A percentile compares a stretch with the other conserved stretches of the same genome.
phyloP scores from a whole-genome alignment of 2,329 filamentous ascomycete genomes.

The Cucurbitaria berberidis region DNA sequence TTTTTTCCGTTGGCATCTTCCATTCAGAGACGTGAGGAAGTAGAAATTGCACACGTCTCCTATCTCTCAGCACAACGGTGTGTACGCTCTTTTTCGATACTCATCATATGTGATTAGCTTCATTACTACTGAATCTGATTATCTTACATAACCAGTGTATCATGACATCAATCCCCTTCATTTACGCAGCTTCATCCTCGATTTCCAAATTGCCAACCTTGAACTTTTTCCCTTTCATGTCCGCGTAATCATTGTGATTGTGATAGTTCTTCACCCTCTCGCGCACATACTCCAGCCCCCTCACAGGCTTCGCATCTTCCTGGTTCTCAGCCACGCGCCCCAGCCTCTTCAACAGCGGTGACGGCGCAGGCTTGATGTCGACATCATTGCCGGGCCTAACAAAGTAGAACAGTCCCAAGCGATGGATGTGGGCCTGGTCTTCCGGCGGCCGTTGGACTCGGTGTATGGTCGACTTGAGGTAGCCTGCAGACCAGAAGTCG shows the following conservation, averaged over 20 bases:
- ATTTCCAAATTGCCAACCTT: constrained; percentile 51
- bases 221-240: constrained; percentile 50
- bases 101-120: too few species aligned
- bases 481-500: constrained; percentile 50
- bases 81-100: too few species aligned
- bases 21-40: too few species aligned
- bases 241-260: constrained; percentile 48
- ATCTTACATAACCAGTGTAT: background rate
- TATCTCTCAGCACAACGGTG: too few species aligned
- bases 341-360: constrained; percentile 42
- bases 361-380: constrained; percentile 45
- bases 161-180: background rate
- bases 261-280: constrained; percentile 53
- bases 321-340: constrained; percentile 30
- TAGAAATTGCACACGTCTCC: too few species aligned
- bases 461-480: constrained; percentile 59
- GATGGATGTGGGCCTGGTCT: constrained; percentile 47
- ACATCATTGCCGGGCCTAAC: constrained; percentile 48
- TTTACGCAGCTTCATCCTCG: constrained; percentile 47
- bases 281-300: constrained; percentile 51
- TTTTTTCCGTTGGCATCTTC: too few species aligned
- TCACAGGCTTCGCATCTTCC: constrained; percentile 38
- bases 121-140: too few species aligned
- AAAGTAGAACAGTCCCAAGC: constrained; percentile 52
- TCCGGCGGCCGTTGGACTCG: constrained; percentile 56